phyloP scores from a whole-genome alignment of 2,329 filamentous ascomycete genomes.

The Cytospora leucostoma region DNA sequence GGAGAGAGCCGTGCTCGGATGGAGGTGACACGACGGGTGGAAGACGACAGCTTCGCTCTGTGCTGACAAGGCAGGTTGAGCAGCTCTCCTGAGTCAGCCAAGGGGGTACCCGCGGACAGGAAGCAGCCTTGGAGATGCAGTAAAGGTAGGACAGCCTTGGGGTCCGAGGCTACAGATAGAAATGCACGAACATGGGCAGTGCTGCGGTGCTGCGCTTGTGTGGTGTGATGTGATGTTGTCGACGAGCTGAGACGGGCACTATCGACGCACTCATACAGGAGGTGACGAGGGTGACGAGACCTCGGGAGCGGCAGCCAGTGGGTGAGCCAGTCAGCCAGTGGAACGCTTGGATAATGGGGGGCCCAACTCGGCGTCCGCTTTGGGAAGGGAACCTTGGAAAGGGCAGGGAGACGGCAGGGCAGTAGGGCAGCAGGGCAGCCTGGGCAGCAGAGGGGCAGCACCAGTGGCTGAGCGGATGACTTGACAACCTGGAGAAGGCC shows the following conservation, averaged over 20 bases:
- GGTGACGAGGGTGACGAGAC: conserved; percentile 3
- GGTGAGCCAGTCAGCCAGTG: no score
- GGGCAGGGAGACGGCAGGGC: no score
- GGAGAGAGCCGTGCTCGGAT: conserved; percentile 23
- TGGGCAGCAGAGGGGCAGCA: background rate
- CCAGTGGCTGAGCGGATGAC: background rate
- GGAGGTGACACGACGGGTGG: conserved; percentile 21
- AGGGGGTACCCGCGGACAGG: background rate
- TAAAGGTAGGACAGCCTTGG: background rate
- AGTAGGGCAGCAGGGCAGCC: no score
- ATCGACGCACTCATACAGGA: conserved; percentile 2
- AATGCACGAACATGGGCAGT: background rate
- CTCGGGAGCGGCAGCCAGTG: background rate
- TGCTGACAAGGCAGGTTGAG: conserved; percentile 17
- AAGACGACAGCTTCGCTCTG: conserved; percentile 10
- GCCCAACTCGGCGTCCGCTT: background rate
- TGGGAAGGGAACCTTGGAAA: no score
- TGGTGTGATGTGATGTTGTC: conserved; percentile 6
- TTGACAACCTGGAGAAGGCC: background rate
- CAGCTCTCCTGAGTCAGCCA: conserved; percentile 27
- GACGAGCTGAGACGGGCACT: background rate
- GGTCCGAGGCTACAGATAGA: background rate
- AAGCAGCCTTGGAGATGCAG: background rate
- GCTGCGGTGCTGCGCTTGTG: background rate
- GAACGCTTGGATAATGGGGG: background rate